These are phyloP conservation scores for Nemophila menziesii DNA, from an alignment of 257 asterid species.

Conservation along the genomic window DNA sequence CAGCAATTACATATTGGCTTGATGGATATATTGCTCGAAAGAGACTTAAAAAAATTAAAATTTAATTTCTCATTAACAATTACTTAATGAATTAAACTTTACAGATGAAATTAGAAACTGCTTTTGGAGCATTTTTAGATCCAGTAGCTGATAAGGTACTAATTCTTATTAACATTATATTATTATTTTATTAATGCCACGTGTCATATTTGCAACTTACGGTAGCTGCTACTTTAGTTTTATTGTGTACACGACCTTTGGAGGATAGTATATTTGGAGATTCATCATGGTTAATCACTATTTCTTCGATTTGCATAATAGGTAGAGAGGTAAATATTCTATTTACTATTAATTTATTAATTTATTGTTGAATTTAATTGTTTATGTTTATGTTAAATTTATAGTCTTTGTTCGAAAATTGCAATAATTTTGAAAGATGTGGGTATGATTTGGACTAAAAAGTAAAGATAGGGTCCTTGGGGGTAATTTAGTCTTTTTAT, in stretches of 20 bases:
- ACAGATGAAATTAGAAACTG: conserved; percentile 90
- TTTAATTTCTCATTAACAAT: too few relatives aligned
- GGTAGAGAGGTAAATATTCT: conserved; percentile 92
- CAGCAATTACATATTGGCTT: too few relatives aligned
- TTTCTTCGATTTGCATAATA: conserved; percentile 81
- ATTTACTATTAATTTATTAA: neutral
- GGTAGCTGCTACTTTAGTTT: conserved; percentile 94
- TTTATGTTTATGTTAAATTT: too few relatives aligned
- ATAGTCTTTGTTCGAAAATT: too few relatives aligned
- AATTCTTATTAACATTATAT: neutral
- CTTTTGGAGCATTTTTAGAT: conserved; percentile 96
- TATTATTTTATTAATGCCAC: too few relatives aligned
- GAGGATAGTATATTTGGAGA: conserved; percentile 61
- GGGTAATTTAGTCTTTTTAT: too few relatives aligned
- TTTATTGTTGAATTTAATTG: neutral
- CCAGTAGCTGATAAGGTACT: conserved; percentile 99
- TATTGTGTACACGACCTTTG: conserved; percentile 75
- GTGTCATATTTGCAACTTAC: conserved; percentile 95
- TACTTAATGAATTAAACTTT: too few relatives aligned
- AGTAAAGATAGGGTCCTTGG: too few relatives aligned
- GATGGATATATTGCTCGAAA: too few relatives aligned
- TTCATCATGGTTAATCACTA: conserved; percentile 67
- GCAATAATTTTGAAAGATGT: too few relatives aligned
- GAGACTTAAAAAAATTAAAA: too few relatives aligned
- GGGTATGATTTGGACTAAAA: too few relatives aligned